Evolutionary conservation across 352 stramenopile genomes (phyloP), one percentile per base, ranked within the genome.

Genomic region (Globisporangium recalcitrans): DNA sequence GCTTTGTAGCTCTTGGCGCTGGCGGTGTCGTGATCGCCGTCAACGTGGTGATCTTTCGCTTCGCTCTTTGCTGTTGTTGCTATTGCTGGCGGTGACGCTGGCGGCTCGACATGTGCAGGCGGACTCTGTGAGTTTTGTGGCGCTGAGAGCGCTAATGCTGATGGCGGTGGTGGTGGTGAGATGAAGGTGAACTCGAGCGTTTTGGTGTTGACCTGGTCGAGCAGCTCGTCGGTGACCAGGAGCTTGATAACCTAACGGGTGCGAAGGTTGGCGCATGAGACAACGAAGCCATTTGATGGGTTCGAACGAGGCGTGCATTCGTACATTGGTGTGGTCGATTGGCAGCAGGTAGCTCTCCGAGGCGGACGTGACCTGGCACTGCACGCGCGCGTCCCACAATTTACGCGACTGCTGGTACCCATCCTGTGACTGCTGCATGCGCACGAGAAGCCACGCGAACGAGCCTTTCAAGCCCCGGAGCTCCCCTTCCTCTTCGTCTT

Each of bases 261-360:
- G n/a, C n/a, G n/a, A n/a, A n/a, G n/a, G n/a, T n/a, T n/a, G n/a
- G n/a, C n/a, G 8, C 31, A n/a, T 38, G 4, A 58, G 29, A 42
- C n/a, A 34, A 5, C 19, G 4, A 14, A 44, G 10, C n/a, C n/a
- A n/a, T n/a, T n/a, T n/a, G n/a, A n/a, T n/a, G n/a, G n/a, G n/a
- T n/a, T n/a, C n/a, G n/a, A n/a, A n/a, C n/a, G n/a, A n/a, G n/a
- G n/a, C n/a, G n/a, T n/a, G n/a, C n/a, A n/a, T n/a, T n/a, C 71
- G 53, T 60, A 80, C 69, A 59, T 84, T 88, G 4, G 75, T 84
- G 62, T 88, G 77, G 31, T 87, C 70, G 16, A 83, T 55, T 9
- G 75, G 75, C 2, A 84, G 40, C 19, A 78, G 60, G 27, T 78
- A 87, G 60, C 73, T 85, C 58, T 89, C 77, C n/a, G 68, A 79